These are phyloP conservation scores for Curvularia lunata DNA, from an alignment of 2,329 filamentous ascomycete species.

Conservation along the genomic window DNA sequence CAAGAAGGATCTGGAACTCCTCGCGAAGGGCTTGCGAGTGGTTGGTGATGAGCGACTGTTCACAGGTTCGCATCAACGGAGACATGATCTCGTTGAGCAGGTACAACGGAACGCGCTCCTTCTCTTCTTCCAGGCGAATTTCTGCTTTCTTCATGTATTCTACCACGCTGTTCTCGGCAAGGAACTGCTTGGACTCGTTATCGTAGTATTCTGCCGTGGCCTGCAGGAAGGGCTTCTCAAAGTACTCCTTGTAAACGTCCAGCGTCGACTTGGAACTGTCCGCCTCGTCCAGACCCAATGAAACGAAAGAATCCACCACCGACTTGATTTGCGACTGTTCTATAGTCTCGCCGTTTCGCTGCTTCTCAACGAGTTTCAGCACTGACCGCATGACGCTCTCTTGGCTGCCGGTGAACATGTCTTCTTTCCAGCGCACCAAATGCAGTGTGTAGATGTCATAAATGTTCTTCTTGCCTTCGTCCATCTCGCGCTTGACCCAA, in stretches of 20 bases:
- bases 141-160: constrained; percentile 99
- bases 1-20: constrained; percentile 91
- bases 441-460: constrained; percentile 98
- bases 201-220: constrained; percentile 88
- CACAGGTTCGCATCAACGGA: constrained; percentile 83
- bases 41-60: constrained; percentile 86
- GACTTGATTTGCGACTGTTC: constrained; percentile 97
- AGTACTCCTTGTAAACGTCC: constrained; percentile 91
- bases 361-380: constrained; percentile 92
- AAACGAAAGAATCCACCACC: constrained; percentile 94
- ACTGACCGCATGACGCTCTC: constrained; percentile 94
- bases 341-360: constrained; percentile 96
- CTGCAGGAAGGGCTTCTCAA: constrained; percentile 88
- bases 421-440: constrained; percentile 91
- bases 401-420: constrained; percentile 84
- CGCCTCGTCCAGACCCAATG: constrained; percentile 88
- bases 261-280: constrained; percentile 93
- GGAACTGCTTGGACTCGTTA: constrained; percentile 89
- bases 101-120: constrained; percentile 90
- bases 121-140: constrained; percentile 85
- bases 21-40: constrained; percentile 87
- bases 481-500: constrained; percentile 99
- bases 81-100: constrained; percentile 87
- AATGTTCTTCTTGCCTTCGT: constrained; percentile 97
- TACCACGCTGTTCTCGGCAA: constrained; percentile 95